Evolutionary conservation across 176 grass and related monocot genomes (phyloP).

Genomic region (Zoysia pacifica): DNA sequence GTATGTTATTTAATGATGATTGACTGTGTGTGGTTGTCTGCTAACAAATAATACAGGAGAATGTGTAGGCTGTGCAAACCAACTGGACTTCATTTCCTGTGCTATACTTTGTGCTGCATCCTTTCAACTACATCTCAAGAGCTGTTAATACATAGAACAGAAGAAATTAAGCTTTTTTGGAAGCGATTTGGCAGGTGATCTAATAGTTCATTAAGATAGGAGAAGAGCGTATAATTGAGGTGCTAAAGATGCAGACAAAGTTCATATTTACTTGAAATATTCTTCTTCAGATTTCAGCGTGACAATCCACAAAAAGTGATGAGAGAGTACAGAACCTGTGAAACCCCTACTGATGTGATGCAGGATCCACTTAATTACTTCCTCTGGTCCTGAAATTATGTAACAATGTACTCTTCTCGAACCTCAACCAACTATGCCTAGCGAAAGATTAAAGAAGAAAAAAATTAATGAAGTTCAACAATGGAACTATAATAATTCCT

Average conservation of each 20-base stretch:
- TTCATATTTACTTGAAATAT: neutral
- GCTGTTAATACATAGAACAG: conserved; percentile 48
- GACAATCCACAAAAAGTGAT: neutral
- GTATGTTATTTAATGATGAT: too few species aligned
- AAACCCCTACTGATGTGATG: conserved; percentile 37
- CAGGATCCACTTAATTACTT: too few species aligned
- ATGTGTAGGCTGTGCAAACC: conserved; percentile 42
- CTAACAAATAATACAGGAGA: neutral
- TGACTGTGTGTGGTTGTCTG: too few species aligned
- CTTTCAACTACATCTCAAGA: conserved; percentile 64
- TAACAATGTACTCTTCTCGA: too few species aligned
- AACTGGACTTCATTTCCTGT: conserved; percentile 73
- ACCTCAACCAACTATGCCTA: too few species aligned
- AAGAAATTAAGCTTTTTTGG: neutral
- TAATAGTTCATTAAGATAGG: too few species aligned
- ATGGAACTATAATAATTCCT: conserved; percentile 50
- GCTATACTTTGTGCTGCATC: conserved; percentile 53
- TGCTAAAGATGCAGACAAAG: neutral
- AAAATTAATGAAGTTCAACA: neutral
- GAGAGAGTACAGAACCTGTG: conserved; percentile 44
- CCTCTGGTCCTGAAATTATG: neutral
- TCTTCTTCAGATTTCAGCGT: neutral
- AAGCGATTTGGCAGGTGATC: too few species aligned
- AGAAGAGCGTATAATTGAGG: neutral
- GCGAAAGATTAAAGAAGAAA: too few species aligned